Evolutionary conservation across 257 asterid species (phyloP), one percentile per base, ranked within the genome.

Genomic region (Lithospermum erythrorhizon): DNA sequence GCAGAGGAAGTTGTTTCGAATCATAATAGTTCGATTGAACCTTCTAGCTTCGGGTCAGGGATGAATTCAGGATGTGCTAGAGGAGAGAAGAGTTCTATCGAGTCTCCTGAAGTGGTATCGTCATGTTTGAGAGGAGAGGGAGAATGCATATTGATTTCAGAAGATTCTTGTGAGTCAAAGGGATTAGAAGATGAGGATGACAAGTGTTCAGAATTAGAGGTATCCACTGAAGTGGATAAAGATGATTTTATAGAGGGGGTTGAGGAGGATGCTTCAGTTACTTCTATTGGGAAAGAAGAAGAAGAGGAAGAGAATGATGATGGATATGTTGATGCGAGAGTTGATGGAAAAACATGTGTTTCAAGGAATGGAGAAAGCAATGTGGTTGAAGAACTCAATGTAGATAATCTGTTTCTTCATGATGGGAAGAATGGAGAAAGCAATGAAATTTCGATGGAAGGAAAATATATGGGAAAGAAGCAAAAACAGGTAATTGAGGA

Each of bases 31-130:
- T 23, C 60, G 11, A 24, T 19, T 10, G 60, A 24, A 3, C 60
- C 60, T 13, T 56, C 60, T 15, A 56, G 60, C 37, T 56, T 56
- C 21, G 60, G 60, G 20, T 56, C 60, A 56, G 60, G 60, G 30
- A 6, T 56, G 60, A 56, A 22, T 56, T 56, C 60, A 22, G 37
- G 60, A 17, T 56, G 60, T 56, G 41, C 20, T 2, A 56, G 20
- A 56, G 60, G n/a, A 30, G 30, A 56, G 37, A 56, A 17, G 16
- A 9, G 27, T 25, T 27, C 13, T 56, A 11, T 23, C 24, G 60
- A 56, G 21, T 27, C 60, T 24, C 10, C 27, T 14, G 41, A 56
- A 41, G 60, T 56, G 27, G 37, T 56, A n/a, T 56, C 60, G 0
- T 56, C 60, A 56, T 3, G 37, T 56, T 13, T 23, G 20, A 24